Conservation (phyloP, 2,329 filamentous ascomycete genomes). For the Hysterium pulicare region DNA sequence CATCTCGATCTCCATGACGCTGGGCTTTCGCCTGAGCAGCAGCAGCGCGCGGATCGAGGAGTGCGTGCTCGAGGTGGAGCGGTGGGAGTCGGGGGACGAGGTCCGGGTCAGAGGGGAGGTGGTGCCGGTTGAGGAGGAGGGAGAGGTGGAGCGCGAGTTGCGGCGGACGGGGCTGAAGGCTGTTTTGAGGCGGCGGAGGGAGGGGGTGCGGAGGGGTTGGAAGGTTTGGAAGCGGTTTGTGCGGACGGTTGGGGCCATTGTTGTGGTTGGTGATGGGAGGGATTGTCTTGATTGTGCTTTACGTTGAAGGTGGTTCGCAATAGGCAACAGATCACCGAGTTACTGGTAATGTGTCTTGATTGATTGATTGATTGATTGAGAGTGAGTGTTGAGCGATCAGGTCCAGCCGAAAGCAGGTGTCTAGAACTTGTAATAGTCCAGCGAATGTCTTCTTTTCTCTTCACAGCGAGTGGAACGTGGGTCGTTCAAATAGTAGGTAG, state of each 20-base stretch:
- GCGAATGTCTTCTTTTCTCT: background rate
- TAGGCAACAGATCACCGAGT: too few relatives aligned
- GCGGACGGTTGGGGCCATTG: conserved; percentile 30
- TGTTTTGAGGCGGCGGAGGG: conserved; percentile 31
- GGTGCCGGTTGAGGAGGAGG: conserved; percentile 20
- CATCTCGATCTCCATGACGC: conserved; percentile 33
- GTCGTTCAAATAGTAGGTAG: background rate
- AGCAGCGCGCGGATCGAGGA: conserved; percentile 25
- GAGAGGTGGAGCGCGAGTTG: conserved; percentile 21
- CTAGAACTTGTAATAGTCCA: background rate
- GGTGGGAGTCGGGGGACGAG: conserved; percentile 25
- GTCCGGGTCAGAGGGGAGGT: conserved; percentile 26
- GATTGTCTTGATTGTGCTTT: conserved; percentile 4
- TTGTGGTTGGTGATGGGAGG: conserved; percentile 6
- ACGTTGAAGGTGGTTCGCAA: conserved; percentile 6
- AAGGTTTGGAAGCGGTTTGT: conserved; percentile 38
- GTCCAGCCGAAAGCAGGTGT: conserved; percentile 2
- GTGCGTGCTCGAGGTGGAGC: conserved; percentile 11
- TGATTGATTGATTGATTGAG: conserved; percentile 4
- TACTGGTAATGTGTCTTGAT: conserved; percentile 3
- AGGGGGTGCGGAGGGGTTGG: conserved; percentile 30
- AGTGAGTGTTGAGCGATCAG: conserved; percentile 3
- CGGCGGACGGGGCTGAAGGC: conserved; percentile 25
- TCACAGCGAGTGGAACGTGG: conserved; percentile 4
- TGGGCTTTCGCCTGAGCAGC: conserved; percentile 30